Percentiles rank a stretch among this genome's conserved stretches.
phyloP scores from a whole-genome alignment of 140 eudicot genomes.

The Anethum foeniculum region DNA sequence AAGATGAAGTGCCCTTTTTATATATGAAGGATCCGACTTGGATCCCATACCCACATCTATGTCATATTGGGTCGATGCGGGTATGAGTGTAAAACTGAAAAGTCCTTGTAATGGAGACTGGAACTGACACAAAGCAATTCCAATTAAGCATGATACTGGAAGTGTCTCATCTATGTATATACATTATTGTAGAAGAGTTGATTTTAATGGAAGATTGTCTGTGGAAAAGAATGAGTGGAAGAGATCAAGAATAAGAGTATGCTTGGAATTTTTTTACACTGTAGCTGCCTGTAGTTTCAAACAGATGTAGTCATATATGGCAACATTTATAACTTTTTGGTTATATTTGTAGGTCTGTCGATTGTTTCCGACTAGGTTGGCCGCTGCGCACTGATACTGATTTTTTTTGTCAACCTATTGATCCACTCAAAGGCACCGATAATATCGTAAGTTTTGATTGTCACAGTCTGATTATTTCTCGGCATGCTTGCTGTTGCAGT shows the following conservation, averaged over 20 bases:
- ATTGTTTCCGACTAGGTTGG: slow-evolving; percentile 91
- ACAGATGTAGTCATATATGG: background rate
- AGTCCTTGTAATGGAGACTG: background rate
- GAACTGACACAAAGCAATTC: background rate
- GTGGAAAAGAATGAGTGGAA: background rate
- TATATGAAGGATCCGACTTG: too few species aligned
- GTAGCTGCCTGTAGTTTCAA: background rate
- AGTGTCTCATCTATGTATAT: background rate
- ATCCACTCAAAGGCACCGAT: slow-evolving; percentile 10
- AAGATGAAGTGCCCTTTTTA: too few species aligned
- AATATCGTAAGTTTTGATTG: slow-evolving; percentile 30
- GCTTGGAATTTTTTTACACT: background rate
- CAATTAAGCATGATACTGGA: background rate
- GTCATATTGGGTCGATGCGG: too few species aligned
- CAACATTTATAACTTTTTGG: background rate
- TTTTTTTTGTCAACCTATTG: slow-evolving; percentile 50
- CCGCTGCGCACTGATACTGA: slow-evolving; percentile 75
- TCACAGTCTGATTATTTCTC: background rate
- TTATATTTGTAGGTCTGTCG: slow-evolving; percentile 60
- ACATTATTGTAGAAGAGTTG: background rate
- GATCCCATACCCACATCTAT: too few species aligned
- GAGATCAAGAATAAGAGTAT: background rate
- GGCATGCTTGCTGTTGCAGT: background rate
- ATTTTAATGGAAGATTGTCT: background rate
- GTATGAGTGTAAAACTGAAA: too few species aligned